phyloP scores from a whole-genome alignment of 306 rosid genomes.

The Acacia crassicarpa region DNA sequence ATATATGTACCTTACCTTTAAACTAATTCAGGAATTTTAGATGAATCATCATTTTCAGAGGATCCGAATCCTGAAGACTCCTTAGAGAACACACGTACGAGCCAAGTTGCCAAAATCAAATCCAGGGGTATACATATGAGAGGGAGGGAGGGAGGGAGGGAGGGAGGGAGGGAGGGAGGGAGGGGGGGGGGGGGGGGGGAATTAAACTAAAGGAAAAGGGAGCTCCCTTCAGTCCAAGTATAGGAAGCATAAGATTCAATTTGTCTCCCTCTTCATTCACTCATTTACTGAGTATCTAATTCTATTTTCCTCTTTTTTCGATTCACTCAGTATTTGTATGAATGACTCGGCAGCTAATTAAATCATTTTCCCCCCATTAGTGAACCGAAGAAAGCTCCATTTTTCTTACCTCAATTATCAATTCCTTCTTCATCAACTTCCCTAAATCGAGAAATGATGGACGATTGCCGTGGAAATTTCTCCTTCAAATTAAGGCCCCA shows the following conservation, averaged over 20 bases:
- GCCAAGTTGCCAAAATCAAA: not conserved
- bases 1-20: no score
- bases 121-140: no score
- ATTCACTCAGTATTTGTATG: slow-evolving; percentile 86
- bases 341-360: slow-evolving; percentile 97
- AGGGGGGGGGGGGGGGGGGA: not conserved
- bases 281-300: slow-evolving; percentile 58
- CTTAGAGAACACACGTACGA: no score
- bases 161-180: no score
- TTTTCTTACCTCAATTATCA: not conserved
- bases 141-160: no score
- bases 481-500: no score
- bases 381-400: slow-evolving; percentile 98
- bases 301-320: not conserved
- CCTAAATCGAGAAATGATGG: not conserved
- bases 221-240: slow-evolving; percentile 99
- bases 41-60: no score
- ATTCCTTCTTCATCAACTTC: not conserved
- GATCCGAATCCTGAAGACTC: no score
- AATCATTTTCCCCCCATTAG: slow-evolving; percentile 59
- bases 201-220: slow-evolving; percentile 44
- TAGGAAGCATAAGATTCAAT: slow-evolving; percentile 77
- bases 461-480: not conserved
- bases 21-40: no score
- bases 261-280: slow-evolving; percentile 96